A percentile compares a stretch with the other conserved stretches of the same genome.
Conservation (phyloP, 768 basidiomycete species). For the Tricholoma hemisulphureum region DNA sequence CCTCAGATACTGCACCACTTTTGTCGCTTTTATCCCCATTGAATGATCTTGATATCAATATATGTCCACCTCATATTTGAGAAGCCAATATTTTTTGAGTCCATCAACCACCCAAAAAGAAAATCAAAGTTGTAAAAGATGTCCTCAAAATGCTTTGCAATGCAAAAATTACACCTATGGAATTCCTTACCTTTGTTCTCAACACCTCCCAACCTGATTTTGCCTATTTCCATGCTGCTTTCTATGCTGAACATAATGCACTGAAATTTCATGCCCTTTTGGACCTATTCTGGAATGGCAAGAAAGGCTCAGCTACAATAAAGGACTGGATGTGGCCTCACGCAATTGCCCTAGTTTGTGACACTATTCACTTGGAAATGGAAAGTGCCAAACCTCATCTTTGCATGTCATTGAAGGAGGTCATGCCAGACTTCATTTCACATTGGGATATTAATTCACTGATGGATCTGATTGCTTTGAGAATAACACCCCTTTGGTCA, state of each 20-base stretch:
- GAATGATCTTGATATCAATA: too few relatives aligned
- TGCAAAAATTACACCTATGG: too few relatives aligned
- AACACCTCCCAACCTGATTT: too few relatives aligned
- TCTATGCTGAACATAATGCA: not conserved
- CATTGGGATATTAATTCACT: slow-evolving; percentile 19
- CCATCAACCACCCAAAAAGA: too few relatives aligned
- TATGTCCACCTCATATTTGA: too few relatives aligned
- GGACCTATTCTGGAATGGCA: not conserved
- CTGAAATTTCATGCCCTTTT: not conserved
- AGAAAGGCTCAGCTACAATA: not conserved
- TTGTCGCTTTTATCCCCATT: too few relatives aligned
- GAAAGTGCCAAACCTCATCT: slow-evolving; percentile 21
- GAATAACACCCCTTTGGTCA: slow-evolving; percentile 17
- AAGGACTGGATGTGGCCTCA: slow-evolving; percentile 12
- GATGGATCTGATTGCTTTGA: slow-evolving; percentile 15
- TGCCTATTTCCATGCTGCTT: too few relatives aligned
- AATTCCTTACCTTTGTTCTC: too few relatives aligned
- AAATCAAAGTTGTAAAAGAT: too few relatives aligned
- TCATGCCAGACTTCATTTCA: slow-evolving; percentile 19
- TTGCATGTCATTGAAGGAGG: slow-evolving; percentile 14
- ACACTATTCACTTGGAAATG: slow-evolving; percentile 18
- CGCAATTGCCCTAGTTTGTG: slow-evolving; percentile 17
- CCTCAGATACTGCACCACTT: too few relatives aligned
- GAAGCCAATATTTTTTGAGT: too few relatives aligned
- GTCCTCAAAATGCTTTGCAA: too few relatives aligned